Evolutionary conservation across 768 basidiomycete species (phyloP).

Genomic region (Agrocybe praecox): DNA sequence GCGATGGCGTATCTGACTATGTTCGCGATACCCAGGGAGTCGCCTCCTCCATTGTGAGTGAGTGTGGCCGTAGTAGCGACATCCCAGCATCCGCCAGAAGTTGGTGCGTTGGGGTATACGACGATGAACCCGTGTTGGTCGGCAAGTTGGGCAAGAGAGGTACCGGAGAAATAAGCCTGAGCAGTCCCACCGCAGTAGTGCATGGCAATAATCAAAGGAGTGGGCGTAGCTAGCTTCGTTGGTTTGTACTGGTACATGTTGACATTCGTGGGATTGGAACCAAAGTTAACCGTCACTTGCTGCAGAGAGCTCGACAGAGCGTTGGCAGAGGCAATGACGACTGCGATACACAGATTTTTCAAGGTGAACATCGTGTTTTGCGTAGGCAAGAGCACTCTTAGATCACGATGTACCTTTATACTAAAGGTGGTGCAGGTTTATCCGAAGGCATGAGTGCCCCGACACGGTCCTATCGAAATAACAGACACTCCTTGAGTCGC

Average conservation of each 20-base stretch:
- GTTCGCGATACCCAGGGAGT: constrained; percentile 52
- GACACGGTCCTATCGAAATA: no score
- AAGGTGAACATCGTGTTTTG: constrained; percentile 10
- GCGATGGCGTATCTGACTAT: constrained; percentile 48
- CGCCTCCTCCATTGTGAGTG: constrained; percentile 56
- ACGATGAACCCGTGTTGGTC: constrained; percentile 55
- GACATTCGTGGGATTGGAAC: constrained; percentile 54
- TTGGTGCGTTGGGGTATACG: constrained; percentile 47
- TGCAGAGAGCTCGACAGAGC: constrained; percentile 28
- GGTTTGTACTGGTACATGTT: constrained; percentile 49
- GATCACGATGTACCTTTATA: no score
- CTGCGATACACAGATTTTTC: constrained; percentile 9
- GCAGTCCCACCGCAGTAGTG: constrained; percentile 56
- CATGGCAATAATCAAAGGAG: constrained; percentile 52
- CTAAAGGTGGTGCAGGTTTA: no score
- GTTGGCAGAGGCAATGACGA: constrained; percentile 7
- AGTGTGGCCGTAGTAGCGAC: constrained; percentile 49
- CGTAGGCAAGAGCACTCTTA: no score
- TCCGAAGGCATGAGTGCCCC: no score
- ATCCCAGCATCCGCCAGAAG: constrained; percentile 52
- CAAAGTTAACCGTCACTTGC: constrained; percentile 46
- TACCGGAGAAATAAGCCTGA: constrained; percentile 50
- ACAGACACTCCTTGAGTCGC: no score
- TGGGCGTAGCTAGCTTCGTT: constrained; percentile 32
- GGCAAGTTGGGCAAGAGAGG: constrained; percentile 48